These are phyloP conservation scores for Scalesia atractyloides DNA, from an alignment of 129 eudicot genomes.

Conservation along the genomic window DNA sequence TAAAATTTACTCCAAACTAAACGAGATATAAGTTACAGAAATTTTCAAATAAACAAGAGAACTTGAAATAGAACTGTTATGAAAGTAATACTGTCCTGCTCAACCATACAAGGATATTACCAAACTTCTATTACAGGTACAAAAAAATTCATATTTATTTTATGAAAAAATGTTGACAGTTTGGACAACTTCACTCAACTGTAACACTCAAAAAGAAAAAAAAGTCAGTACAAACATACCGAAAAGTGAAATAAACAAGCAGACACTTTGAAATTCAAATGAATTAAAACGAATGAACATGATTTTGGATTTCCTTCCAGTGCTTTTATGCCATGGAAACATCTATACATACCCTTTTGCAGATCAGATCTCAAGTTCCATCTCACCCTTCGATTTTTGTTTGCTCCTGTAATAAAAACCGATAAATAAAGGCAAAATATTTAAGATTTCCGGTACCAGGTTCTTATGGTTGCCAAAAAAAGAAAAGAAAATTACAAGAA, in stretches of 20 bases:
- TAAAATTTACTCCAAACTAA: too few relatives aligned
- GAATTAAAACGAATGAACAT: conserved; percentile 13
- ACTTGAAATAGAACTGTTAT: too few relatives aligned
- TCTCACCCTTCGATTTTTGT: conserved; percentile 2
- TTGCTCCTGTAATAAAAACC: conserved; percentile 11
- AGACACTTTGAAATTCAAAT: conserved; percentile 28
- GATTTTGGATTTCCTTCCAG: conserved; percentile 29
- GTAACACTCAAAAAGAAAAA: conserved; percentile 31
- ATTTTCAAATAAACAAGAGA: too few relatives aligned
- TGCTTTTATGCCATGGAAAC: conserved; percentile 36
- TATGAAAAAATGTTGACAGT: too few relatives aligned
- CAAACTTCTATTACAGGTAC: too few relatives aligned
- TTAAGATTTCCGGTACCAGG: too few relatives aligned
- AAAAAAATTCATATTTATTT: too few relatives aligned
- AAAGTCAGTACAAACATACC: conserved; percentile 28
- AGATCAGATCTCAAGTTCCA: conserved; percentile 14
- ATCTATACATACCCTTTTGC: background rate
- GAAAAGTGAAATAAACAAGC: conserved; percentile 36
- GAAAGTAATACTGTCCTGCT: too few relatives aligned
- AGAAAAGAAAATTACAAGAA: background rate
- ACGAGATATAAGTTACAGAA: too few relatives aligned
- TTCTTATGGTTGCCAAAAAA: too few relatives aligned
- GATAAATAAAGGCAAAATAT: background rate
- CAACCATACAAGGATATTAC: too few relatives aligned
- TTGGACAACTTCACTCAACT: too few relatives aligned